Conservation (phyloP, 371 early-diverging fungal species). For the Cokeromyces recurvatus region DNA sequence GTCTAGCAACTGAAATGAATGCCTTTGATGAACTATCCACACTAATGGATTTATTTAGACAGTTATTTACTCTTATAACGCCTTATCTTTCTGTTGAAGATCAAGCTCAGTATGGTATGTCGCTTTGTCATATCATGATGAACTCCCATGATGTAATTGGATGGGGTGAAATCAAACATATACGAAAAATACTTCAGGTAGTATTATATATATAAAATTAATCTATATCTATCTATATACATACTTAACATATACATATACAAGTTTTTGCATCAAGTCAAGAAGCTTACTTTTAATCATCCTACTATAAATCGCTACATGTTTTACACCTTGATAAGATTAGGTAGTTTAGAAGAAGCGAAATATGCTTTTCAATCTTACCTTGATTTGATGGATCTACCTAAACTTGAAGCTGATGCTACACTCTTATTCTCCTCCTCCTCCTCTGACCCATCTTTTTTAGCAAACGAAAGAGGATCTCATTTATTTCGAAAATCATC, state of each 20-base stretch:
- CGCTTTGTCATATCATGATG: conserved; percentile 17
- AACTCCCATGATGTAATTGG: conserved; percentile 26
- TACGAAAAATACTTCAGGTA: conserved; percentile 28
- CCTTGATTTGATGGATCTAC: conserved; percentile 40
- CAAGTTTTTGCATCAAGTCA: conserved; percentile 47
- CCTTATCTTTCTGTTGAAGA: conserved; percentile 4
- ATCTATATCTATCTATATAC: not conserved
- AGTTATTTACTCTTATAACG: conserved; percentile 6
- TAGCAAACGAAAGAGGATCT: not conserved
- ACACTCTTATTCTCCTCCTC: too few species aligned
- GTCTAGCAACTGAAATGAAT: not conserved
- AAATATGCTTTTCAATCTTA: conserved; percentile 59
- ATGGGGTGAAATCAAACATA: conserved; percentile 28
- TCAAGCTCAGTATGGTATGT: conserved; percentile 10
- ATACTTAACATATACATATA: not conserved
- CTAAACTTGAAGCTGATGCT: conserved; percentile 6
- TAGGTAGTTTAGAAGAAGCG: conserved; percentile 73
- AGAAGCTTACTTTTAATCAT: conserved; percentile 65
- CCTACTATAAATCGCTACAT: conserved; percentile 60
- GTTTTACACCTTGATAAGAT: conserved; percentile 46
- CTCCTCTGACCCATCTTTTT: too few species aligned
- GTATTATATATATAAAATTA: not conserved
- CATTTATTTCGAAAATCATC: not conserved
- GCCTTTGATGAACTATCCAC: conserved; percentile 15
- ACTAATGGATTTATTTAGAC: conserved; percentile 14